phyloP scores from a whole-genome alignment of 1,284 basidiomycete species.

The Ganoderma meredithae region DNA sequence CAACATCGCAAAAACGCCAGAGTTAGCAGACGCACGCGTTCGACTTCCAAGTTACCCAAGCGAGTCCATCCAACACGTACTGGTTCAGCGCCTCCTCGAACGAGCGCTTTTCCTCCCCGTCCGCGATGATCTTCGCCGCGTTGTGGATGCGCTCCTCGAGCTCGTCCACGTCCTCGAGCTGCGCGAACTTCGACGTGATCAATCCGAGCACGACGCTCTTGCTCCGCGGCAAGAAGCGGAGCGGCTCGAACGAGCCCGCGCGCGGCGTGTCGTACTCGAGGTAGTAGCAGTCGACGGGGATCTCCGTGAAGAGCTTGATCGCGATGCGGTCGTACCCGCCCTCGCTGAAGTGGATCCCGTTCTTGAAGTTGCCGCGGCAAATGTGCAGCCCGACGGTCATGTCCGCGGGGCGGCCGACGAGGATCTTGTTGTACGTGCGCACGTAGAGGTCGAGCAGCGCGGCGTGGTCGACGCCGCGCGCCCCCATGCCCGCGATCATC shows the following conservation, averaged over 20 bases:
- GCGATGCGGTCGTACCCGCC: constrained; percentile 82
- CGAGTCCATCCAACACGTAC: constrained; percentile 55
- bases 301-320: constrained; percentile 71
- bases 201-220: constrained; percentile 80
- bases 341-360: constrained; percentile 73
- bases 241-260: constrained; percentile 74
- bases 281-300: constrained; percentile 82
- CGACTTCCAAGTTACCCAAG: no score
- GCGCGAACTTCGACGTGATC: constrained; percentile 74
- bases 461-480: constrained; percentile 65
- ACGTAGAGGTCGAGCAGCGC: constrained; percentile 75
- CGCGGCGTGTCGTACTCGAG: constrained; percentile 83
- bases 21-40: no score
- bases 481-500: constrained; percentile 70
- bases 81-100: constrained; percentile 65
- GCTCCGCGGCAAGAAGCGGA: constrained; percentile 68
- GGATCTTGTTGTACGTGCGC: constrained; percentile 71
- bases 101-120: constrained; percentile 59
- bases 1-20: no score
- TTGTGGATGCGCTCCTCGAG: constrained; percentile 67
- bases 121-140: constrained; percentile 66
- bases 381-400: constrained; percentile 77
- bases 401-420: constrained; percentile 65
- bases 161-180: constrained; percentile 68
- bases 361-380: constrained; percentile 81